Conservation (phyloP, 2,329 filamentous ascomycete species). For the Alternaria metachromatica region DNA sequence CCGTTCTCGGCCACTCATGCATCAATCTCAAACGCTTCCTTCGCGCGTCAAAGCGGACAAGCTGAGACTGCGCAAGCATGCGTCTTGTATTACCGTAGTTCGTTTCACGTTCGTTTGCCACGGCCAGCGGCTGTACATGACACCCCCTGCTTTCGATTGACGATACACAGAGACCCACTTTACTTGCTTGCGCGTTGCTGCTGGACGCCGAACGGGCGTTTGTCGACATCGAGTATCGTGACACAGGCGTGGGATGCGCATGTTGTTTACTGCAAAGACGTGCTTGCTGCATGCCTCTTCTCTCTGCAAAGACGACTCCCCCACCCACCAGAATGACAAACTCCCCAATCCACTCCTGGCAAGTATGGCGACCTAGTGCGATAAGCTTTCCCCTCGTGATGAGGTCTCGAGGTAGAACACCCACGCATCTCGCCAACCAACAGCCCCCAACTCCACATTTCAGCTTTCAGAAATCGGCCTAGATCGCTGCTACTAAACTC, state of each 20-base stretch:
- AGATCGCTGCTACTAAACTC: background rate
- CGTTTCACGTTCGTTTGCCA: slow-evolving; percentile 15
- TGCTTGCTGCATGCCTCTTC: background rate
- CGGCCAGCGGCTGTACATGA: background rate
- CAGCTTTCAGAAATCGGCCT: background rate
- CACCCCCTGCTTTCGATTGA: background rate
- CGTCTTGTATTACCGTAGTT: slow-evolving; percentile 8
- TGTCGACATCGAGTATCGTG: background rate
- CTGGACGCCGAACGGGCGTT: background rate
- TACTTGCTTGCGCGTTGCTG: slow-evolving; percentile 2
- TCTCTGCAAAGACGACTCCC: background rate
- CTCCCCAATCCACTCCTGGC: background rate
- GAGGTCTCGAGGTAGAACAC: background rate
- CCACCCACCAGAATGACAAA: background rate
- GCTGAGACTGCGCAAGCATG: slow-evolving; percentile 11
- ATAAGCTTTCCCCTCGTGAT: slow-evolving; percentile 1
- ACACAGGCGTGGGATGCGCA: background rate
- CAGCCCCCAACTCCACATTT: background rate
- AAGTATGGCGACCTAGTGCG: background rate
- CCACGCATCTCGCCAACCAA: background rate
- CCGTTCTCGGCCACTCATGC: slow-evolving; percentile 5
- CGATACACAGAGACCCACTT: background rate
- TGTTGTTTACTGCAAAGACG: background rate
- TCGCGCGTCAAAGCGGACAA: slow-evolving; percentile 4
- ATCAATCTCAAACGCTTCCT: slow-evolving; percentile 19